Base-by-base conservation (phyloP, 2,329 filamentous ascomycete genomes). In the Pseudopyricularia cyperi region DNA sequence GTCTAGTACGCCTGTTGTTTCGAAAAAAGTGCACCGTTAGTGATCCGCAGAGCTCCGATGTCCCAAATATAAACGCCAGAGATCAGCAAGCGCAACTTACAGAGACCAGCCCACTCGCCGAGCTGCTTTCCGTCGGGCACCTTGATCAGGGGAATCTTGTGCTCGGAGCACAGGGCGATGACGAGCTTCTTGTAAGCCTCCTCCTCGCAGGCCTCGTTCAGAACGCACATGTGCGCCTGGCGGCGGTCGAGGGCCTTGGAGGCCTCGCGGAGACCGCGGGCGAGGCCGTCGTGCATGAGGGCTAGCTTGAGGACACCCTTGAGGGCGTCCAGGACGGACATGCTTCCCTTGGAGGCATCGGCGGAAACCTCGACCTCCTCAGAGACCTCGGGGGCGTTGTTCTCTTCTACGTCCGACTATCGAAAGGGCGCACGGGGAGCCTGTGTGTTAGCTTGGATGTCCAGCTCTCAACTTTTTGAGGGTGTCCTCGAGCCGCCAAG, bases 111-210 rank as follows among this genome's bases (percentile, higher is more conserved):
- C 93, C 93, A 98, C 81, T 98, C 93, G 79, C 93, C 93, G 66
- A 98, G 80, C 82, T 96, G 88, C 86, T 98, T 98, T 74, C 93
- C 93, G 74, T 98, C 93, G 63, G 90, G 91, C 60, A 98, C 93
- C 88, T 98, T 97, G 83, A 98, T 98, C 66, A 98, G 79, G 61
- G 93, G 93, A 67, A 98, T 98, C 85, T 96, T 96, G 81, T 98
- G 93, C 84, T 98, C 93, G 60, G 86, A 88, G 87, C 93, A 98
- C 57, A 98, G 87, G 58, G 93, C 93, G 64, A 97, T 87, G 66
- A 98, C 91, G 62, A 98, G 84, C 87, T 98, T 98, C 89, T 98
- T 98, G 83, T 98, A 98, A 63, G 93, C 91, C 77, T 98, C 93
- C 83, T 98, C 93, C 80, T 98, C 93, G 81, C 93, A 98, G 63